Evolutionary conservation across 176 grass and related monocot genomes (phyloP), one percentile per base, ranked within the genome.

Genomic region (Hordeum vulgare): DNA sequence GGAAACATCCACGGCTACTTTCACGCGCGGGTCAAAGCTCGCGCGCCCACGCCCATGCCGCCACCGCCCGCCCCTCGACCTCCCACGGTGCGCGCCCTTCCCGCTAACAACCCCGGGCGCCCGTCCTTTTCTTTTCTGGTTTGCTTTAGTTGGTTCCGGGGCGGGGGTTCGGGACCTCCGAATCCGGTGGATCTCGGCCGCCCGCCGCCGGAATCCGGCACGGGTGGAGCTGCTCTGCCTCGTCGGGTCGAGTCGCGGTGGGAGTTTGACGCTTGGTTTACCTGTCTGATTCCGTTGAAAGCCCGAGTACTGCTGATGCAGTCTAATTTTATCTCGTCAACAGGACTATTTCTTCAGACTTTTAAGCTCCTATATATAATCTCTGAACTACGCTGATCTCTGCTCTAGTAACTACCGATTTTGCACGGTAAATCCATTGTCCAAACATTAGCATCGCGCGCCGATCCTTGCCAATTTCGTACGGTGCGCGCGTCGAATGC

Each of bases 111-210:
- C 57, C 8, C 8, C 67, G 4, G 36, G 1, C 5, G 35, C 7
- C 4, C 3, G 27, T 20, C 9, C 23, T 41, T 75, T 8, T 51
- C 51, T 63, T 9, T 34, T 13, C 1, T 7, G 15, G 23, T 61
- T 24, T 20, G 58, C 5, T 78, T 79, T 74, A 79, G 40, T 66
- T 79, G 24, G 0, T 41, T 56, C 67, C 5, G 9, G 6, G 20
- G 14, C 1, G 0, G 75, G 61, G 36, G 83, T 0, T 10, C 51
- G 21, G 20, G 29, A 33, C 34, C 34, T 4, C 56, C 8, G 4
- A 51, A 65, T 37, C 64, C 73, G 59, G 57, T n/a, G 64, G 73
- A 85, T 85, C 72, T 77, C 83, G 17, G 63, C 25, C 36, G 68
- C 68, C 57, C 17, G 67, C 11, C 51, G 66, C 80, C 66, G 51